Evolutionary conservation across 1,139 yeast genomes (phyloP).

Genomic region (Arxiozyma bovina): DNA sequence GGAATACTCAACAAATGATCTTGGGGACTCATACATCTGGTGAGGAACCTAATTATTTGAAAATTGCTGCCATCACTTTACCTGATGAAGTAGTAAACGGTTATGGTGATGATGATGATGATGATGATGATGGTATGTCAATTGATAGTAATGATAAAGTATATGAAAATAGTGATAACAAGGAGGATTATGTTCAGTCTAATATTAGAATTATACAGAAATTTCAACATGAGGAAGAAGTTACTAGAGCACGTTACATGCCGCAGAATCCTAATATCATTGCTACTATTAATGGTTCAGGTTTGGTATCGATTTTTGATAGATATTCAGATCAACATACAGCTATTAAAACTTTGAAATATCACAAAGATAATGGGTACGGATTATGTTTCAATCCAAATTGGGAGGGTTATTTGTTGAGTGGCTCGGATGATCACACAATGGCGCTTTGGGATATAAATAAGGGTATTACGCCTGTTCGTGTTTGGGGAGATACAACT

Average conservation of each 20-base stretch:
- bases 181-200: slow-evolving; percentile 34
- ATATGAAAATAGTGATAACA: slow-evolving; percentile 14
- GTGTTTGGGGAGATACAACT: slow-evolving; percentile 23
- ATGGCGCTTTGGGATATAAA: slow-evolving; percentile 50
- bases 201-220: slow-evolving; percentile 58
- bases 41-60: slow-evolving; percentile 65
- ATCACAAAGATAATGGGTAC: slow-evolving; percentile 60
- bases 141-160: slow-evolving; percentile 3
- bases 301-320: slow-evolving; percentile 63
- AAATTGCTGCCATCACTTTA: slow-evolving; percentile 64
- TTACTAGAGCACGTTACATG: slow-evolving; percentile 75
- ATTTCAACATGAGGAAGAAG: slow-evolving; percentile 47
- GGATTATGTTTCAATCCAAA: slow-evolving; percentile 59
- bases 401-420: slow-evolving; percentile 42
- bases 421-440: slow-evolving; percentile 57
- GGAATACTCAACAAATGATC: slow-evolving; percentile 38
- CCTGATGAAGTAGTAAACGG: slow-evolving; percentile 37
- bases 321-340: slow-evolving; percentile 31
- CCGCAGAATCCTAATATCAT: slow-evolving; percentile 61
- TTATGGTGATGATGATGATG: slow-evolving; percentile 10
- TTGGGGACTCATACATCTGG: slow-evolving; percentile 87
- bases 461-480: slow-evolving; percentile 20
- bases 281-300: slow-evolving; percentile 72
- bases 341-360: slow-evolving; percentile 33
- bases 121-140: slow-evolving; percentile 12